A percentile compares a stretch with the other conserved stretches of the same genome.
phyloP scores from a whole-genome alignment of 805 yeast genomes.

The Myxozyma lipomycoides region DNA sequence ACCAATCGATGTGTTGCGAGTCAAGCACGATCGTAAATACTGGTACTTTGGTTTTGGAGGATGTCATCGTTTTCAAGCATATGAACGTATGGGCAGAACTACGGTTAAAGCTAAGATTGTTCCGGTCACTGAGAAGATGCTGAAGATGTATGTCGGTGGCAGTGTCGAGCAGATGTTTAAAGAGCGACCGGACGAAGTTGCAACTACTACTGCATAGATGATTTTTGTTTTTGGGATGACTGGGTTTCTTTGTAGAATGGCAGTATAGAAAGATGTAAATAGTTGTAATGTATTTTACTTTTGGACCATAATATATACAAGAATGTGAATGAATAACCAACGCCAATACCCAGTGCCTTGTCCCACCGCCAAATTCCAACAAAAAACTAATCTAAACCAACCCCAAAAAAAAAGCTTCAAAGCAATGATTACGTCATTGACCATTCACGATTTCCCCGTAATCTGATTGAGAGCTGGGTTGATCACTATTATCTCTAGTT shows the following conservation, averaged over 20 bases:
- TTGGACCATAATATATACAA: neutral
- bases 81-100: conserved; percentile 52
- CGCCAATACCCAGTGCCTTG: neutral
- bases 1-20: conserved; percentile 72
- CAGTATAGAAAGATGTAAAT: neutral
- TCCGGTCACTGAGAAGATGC: conserved; percentile 69
- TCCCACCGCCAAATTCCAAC: too few relatives aligned
- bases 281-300: too few relatives aligned
- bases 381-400: too few relatives aligned
- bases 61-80: conserved; percentile 85
- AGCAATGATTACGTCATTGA: too few relatives aligned
- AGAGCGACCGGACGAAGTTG: conserved; percentile 14
- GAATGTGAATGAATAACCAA: neutral
- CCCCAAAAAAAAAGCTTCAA: neutral
- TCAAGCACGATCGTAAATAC: conserved; percentile 57
- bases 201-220: too few relatives aligned
- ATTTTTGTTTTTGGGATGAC: neutral
- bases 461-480: too few relatives aligned
- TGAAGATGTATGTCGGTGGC: conserved; percentile 66
- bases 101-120: conserved; percentile 63
- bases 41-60: conserved; percentile 70
- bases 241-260: too few relatives aligned
- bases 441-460: too few relatives aligned
- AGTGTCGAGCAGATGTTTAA: conserved; percentile 23
- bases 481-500: too few relatives aligned